Evolutionary conservation across 1,139 yeast genomes (phyloP).

Genomic region (Sugiyamaella japonica): DNA sequence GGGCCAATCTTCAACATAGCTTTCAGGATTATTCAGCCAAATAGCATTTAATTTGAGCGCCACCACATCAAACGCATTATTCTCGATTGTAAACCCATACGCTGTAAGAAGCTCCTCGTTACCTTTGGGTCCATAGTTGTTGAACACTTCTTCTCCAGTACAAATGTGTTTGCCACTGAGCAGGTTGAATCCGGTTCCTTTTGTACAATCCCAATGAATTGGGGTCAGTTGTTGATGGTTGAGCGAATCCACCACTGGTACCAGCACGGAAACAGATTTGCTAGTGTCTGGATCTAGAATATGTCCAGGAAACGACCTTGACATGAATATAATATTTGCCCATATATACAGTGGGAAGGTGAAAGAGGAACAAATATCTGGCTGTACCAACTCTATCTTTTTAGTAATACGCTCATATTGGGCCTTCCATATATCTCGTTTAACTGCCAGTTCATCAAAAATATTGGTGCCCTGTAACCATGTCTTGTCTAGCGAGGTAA

Average conservation of each 20-base stretch:
- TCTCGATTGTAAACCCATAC: constrained; percentile 66
- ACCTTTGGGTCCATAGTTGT: constrained; percentile 85
- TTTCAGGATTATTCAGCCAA: neutral
- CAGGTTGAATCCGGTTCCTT: constrained; percentile 34
- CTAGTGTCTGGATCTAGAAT: constrained; percentile 43
- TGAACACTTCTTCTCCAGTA: constrained; percentile 56
- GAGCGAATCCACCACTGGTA: constrained; percentile 76
- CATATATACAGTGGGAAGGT: constrained; percentile 56
- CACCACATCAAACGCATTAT: constrained; percentile 63
- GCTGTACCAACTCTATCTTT: constrained; percentile 8
- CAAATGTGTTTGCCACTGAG: constrained; percentile 31
- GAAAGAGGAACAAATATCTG: constrained; percentile 11
- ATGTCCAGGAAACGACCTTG: constrained; percentile 72
- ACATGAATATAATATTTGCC: constrained; percentile 68
- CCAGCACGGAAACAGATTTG: constrained; percentile 56
- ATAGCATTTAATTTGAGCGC: constrained; percentile 45
- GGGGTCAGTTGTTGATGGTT: constrained; percentile 65
- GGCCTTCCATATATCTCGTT: constrained; percentile 34
- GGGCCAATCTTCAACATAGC: constrained; percentile 18
- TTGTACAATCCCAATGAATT: constrained; percentile 61
- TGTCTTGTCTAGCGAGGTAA: constrained; percentile 45
- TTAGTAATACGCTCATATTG: constrained; percentile 33
- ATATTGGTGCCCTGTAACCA: constrained; percentile 65
- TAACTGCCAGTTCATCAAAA: constrained; percentile 36
- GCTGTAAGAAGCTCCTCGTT: constrained; percentile 66